Base-by-base conservation (phyloP, 345 rosid genomes). In the Lepidium aucheri region DNA sequence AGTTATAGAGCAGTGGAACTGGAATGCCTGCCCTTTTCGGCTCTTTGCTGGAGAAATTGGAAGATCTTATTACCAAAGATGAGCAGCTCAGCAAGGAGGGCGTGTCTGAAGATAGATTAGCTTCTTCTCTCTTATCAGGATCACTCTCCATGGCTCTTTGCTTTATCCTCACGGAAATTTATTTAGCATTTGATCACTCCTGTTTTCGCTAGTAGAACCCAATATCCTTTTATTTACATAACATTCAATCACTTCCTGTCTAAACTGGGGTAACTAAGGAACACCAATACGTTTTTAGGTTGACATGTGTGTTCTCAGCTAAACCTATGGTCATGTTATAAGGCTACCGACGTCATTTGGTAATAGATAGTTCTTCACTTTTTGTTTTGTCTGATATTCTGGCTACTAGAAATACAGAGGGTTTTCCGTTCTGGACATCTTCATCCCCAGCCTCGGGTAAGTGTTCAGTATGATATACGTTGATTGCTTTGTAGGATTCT, bases 391-490 rank as follows among this genome's bases (percentile, higher is more conserved):
- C 73, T 84, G 53, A 85, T 63, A 56, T 53, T 45, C 32, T 70
- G 57, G 46, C 38, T 60, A 89, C 38, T 63, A 90, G 96, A 90
- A 77, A 88, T 93, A 65, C 97, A 85, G 49, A 78, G 91, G 76
- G 73, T 88, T 77, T 90, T 93, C 56, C 94, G 95, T 7, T 83
- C 90, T 7, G 98, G 97, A 49, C 78, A 75, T 16, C 77, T 84
- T 22, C 86, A 88, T 84, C 95, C 98, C 1, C 90, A 88, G 57
- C 96, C 98, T 46, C 86, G 97, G 68, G 98, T 93, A 69, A 72
- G 98, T 81, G 59, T 70, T 73, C 43, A 3, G 16, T 53, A 7
- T 35, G 11, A 15, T 18, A 30, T 41, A 10, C 7, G 9, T 34
- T 53, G 46, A 42, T 62, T 59, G 14, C 38, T 33, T 44, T 14